phyloP scores from a whole-genome alignment of 805 yeast species.

The Ogataea minuta region DNA sequence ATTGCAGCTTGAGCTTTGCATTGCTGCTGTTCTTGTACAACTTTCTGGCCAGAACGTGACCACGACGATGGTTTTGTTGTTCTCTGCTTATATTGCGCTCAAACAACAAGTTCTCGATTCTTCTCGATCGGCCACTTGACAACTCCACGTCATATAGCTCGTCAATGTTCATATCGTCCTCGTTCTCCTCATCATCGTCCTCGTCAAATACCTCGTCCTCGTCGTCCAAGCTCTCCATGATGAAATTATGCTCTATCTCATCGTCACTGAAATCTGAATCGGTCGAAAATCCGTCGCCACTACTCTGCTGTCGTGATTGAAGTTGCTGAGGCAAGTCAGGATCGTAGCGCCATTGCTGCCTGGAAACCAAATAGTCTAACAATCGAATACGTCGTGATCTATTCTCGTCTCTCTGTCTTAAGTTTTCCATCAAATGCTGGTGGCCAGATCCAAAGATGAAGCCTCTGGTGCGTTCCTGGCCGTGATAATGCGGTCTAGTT shows the following conservation, averaged over 20 bases:
- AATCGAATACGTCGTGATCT: constrained; percentile 22
- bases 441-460: constrained; percentile 19
- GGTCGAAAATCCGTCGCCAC: constrained; percentile 16
- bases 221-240: constrained; percentile 15
- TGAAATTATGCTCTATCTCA: constrained; percentile 15
- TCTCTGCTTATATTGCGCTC: constrained; percentile 26
- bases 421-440: constrained; percentile 17
- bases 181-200: constrained; percentile 21
- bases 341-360: constrained; percentile 22
- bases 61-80: constrained; percentile 28
- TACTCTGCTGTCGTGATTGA: constrained; percentile 10
- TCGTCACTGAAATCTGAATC: constrained; percentile 21
- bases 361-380: constrained; percentile 22
- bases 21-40: constrained; percentile 28
- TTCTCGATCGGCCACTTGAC: constrained; percentile 32
- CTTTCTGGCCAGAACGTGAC: constrained; percentile 25
- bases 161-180: constrained; percentile 20
- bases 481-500: constrained; percentile 14
- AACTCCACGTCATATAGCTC: constrained; percentile 27
- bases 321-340: constrained; percentile 18
- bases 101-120: constrained; percentile 30
- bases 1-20: constrained; percentile 22
- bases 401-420: constrained; percentile 17
- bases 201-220: constrained; percentile 12
- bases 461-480: constrained; percentile 19